Conservation (phyloP, 2,329 filamentous ascomycete species). For the Thermoascus crustaceus region DNA sequence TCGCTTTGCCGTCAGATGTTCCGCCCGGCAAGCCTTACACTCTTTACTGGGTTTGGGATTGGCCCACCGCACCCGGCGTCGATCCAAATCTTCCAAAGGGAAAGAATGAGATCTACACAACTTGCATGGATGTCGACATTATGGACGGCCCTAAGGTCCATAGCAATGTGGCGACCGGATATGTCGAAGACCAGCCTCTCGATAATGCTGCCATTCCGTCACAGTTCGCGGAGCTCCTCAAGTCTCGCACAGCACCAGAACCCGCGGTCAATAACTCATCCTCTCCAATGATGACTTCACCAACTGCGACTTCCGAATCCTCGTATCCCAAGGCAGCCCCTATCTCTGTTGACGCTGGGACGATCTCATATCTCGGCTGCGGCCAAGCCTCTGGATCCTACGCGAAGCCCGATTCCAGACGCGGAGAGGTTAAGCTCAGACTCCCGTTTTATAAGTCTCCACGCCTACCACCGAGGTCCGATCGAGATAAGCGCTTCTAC, state of each 20-base stretch:
- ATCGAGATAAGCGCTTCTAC: no score
- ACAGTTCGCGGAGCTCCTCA: constrained; percentile 28
- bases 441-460: no score
- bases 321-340: no score
- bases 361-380: no score
- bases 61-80: constrained; percentile 52
- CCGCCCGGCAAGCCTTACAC: constrained; percentile 61
- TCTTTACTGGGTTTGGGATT: constrained; percentile 96
- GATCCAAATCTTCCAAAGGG: constrained; percentile 31
- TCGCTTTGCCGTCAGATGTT: constrained; percentile 62
- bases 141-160: constrained; percentile 15
- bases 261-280: background rate
- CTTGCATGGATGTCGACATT: constrained; percentile 42
- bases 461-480: no score
- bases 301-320: no score
- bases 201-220: constrained; percentile 32
- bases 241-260: constrained; percentile 6
- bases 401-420: no score
- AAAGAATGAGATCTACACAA: constrained; percentile 41
- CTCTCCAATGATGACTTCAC: no score
- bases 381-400: no score
- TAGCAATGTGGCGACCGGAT: constrained; percentile 12
- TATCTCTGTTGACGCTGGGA: no score
- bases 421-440: no score
- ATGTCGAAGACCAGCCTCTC: constrained; percentile 26